Base-by-base conservation (phyloP, 2,329 filamentous ascomycete species). In the Neurospora sp. region DNA sequence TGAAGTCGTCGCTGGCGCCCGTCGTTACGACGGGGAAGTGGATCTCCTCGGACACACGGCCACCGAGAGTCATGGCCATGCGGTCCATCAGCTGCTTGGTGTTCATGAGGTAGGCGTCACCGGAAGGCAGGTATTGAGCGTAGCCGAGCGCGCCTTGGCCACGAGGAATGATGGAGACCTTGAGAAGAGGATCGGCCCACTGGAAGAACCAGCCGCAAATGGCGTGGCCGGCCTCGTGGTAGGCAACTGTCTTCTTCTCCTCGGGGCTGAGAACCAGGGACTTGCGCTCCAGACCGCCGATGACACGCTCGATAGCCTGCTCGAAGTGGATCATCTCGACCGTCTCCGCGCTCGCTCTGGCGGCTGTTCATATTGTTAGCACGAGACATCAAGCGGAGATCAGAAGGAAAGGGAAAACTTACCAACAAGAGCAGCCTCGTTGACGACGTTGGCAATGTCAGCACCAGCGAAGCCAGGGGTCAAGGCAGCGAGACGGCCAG, bases 41-140 rank as follows among this genome's bases (percentile, higher is more conserved):
- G 8, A 99, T 83, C 81, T 99, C 96, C 82, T 99, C 96, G 23
- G 91, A 96, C 33, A 99, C 92, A 74, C 96, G 93, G 1, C 96
- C 96, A 75, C 94, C 96, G 69, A 99, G 89, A 2, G 95, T 97
- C 96, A 99, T 99, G 73, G 96, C 96, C 96, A 99, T 99, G 75
- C 96, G 93, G 80, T 99, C 96, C 92, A 98, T 97, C 57, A 99
- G 86, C 82, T 99, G 96, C 79, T 94, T 90, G 73, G 92, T 90
- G 77, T 91, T 97, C 94, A 99, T 96, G 73, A 99, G 87, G 80
- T 98, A 98, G 8, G 92, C 93, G 78, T 99, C 96, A 70, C 90
- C 89, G 28, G 90, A 86, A 0, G 96, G 96, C n/a, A 99, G 87
- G 79, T 98, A 98, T 81, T 99, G 96, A 1, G 96, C 96, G 78